Conservation (phyloP, 2,329 filamentous ascomycete species). For the Parastagonospora nodorum region DNA sequence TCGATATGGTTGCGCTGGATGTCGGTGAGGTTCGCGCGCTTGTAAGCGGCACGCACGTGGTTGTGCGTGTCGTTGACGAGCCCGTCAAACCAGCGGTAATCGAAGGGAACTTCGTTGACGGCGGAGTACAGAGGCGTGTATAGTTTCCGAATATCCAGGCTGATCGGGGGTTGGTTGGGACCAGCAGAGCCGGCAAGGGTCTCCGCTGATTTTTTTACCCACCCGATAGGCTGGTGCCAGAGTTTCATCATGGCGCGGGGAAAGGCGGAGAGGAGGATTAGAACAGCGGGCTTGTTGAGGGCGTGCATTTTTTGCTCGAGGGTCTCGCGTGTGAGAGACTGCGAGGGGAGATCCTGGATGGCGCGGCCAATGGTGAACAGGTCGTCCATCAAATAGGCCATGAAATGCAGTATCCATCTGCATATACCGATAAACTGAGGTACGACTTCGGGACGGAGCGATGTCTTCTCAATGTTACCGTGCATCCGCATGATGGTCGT, state of each 20-base stretch:
- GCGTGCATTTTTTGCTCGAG: constrained; percentile 32
- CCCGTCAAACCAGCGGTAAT: constrained; percentile 52
- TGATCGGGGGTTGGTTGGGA: constrained; percentile 45
- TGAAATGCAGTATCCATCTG: constrained; percentile 75
- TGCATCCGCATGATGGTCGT: constrained; percentile 58
- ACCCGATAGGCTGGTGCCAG: constrained; percentile 38
- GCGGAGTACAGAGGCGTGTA: constrained; percentile 46
- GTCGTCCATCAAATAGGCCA: constrained; percentile 61
- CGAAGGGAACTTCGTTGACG: constrained; percentile 49
- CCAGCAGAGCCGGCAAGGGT: constrained; percentile 44
- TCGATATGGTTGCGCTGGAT: constrained; percentile 56
- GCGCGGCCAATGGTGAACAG: constrained; percentile 44
- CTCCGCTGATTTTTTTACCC: constrained; percentile 36
- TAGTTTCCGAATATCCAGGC: constrained; percentile 50
- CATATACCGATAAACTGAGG: constrained; percentile 66
- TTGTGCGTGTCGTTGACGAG: constrained; percentile 65
- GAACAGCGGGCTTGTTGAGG: constrained; percentile 42
- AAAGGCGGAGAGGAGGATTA: constrained; percentile 42
- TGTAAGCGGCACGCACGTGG: constrained; percentile 65
- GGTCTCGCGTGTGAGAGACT: constrained; percentile 45
- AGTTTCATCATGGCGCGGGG: constrained; percentile 46
- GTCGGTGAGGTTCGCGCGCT: constrained; percentile 50
- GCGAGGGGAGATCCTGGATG: constrained; percentile 23
- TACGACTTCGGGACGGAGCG: constrained; percentile 40
- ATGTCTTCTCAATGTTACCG: constrained; percentile 56